Base-by-base conservation (phyloP, 208 protist species). In the Leishmania arabica region DNA sequence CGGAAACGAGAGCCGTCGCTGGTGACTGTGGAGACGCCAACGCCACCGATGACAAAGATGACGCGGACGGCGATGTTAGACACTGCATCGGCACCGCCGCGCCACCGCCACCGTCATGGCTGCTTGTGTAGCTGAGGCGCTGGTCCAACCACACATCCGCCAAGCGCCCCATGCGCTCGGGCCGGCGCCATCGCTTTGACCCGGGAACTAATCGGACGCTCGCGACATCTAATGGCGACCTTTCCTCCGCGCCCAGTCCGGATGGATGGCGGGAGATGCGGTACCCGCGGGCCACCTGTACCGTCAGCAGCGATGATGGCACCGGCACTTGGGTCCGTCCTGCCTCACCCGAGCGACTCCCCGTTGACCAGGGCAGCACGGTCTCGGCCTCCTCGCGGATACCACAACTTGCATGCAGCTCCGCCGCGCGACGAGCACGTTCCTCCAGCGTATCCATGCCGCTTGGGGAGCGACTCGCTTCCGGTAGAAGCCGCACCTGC, bases 381-480 rank as follows among this genome's bases (percentile, higher is more conserved):
- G 68, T 34, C 68, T 73, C 68, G 27, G 64, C 9, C 64, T 69
- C 76, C 42, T 56, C n/a, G 1, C 47, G 0, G 47, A 51, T 1
- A 45, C 27, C n/a, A 34, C 64, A 74, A 45, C 82, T 82, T n/a
- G 62, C 74, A 49, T 76, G 75, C 13, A 75, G 24, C 56, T 86
- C 72, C 72, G 82, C 82, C 0, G 82, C 82, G 24, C 82, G 77
- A 42, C 78, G 77, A 37, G 75, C 82, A 40, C 78, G 82, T 21
- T 82, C 74, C 49, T 75, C 82, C 6, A 82, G 15, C 21, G 74
- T 31, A 37, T 80, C 64, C 11, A 77, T 37, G 17, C 27, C 40
- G 17, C 40, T 45, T 70, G 78, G 42, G 15, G 49, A 37, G 72
- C 9, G 17, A 45, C 4, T 76, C n/a, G 5, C n/a, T 34, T n/a